phyloP scores from a whole-genome alignment of 192 early-diverging fungal species.

The Podila horticola region DNA sequence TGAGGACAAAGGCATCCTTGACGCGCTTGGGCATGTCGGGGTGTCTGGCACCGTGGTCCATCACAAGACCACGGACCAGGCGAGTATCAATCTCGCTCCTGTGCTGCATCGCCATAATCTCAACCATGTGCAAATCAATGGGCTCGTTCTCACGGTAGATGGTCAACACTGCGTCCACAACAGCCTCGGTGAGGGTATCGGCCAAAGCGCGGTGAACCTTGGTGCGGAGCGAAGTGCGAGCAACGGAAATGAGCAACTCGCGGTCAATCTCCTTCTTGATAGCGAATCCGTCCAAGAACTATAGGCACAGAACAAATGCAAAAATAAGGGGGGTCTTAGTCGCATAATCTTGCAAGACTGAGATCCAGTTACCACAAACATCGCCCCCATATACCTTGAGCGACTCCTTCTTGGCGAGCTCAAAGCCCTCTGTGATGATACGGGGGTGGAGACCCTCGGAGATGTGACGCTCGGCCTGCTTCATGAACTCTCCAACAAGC shows the following conservation, averaged over 20 bases:
- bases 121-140: conserved; percentile 99
- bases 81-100: conserved; percentile 97
- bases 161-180: conserved; percentile 95
- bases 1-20: conserved; percentile 89
- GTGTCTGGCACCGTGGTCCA: conserved; percentile 99
- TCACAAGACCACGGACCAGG: conserved; percentile 92
- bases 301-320: not conserved
- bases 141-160: conserved; percentile 84
- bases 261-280: conserved; percentile 84
- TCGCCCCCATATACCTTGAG: conserved; percentile 64
- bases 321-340: too few species aligned
- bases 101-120: conserved; percentile 99
- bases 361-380: not conserved
- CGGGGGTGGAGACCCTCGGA: conserved; percentile 97
- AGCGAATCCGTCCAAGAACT: conserved; percentile 94
- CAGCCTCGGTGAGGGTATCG: conserved; percentile 93
- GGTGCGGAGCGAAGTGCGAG: conserved; percentile 95
- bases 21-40: conserved; percentile 99
- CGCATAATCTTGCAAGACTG: too few species aligned
- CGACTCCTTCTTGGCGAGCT: conserved; percentile 95
- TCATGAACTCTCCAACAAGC: conserved; percentile 96
- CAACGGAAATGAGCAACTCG: conserved; percentile 88
- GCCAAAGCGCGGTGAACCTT: conserved; percentile 93
- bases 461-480: conserved; percentile 93
- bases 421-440: conserved; percentile 96